phyloP scores from a whole-genome alignment of 768 basidiomycete species.

The Tulasnella sp. region DNA sequence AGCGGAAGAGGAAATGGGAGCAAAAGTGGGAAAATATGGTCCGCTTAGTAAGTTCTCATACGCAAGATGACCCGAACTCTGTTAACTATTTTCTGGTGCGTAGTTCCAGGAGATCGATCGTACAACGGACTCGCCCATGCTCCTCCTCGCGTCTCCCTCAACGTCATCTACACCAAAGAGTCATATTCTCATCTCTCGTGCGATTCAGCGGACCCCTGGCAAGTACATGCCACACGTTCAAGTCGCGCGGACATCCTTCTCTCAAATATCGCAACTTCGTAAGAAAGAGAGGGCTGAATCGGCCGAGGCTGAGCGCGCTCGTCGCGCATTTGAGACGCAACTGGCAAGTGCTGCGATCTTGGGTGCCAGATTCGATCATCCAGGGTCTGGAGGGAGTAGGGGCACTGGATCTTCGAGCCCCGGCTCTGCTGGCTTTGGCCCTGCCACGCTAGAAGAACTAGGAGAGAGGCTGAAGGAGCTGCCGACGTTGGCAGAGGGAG shows the following conservation, averaged over 20 bases:
- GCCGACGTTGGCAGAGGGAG: slow-evolving; percentile 3
- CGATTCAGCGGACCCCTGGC: slow-evolving; percentile 11
- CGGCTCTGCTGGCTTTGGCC: slow-evolving; percentile 7
- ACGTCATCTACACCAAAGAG: slow-evolving; percentile 8
- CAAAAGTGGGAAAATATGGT: slow-evolving; percentile 17
- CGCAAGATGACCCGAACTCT: neutral
- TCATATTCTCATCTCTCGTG: slow-evolving; percentile 14
- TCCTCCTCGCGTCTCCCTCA: slow-evolving; percentile 14
- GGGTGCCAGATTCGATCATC: neutral
- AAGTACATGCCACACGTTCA: slow-evolving; percentile 16
- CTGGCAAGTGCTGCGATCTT: slow-evolving; percentile 3
- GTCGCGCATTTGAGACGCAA: slow-evolving; percentile 10
- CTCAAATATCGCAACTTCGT: slow-evolving; percentile 9
- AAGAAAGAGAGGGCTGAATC: slow-evolving; percentile 10
- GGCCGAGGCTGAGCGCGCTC: slow-evolving; percentile 6
- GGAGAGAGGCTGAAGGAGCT: slow-evolving; percentile 11
- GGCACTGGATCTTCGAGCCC: slow-evolving; percentile 4
- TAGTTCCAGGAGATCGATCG: slow-evolving; percentile 20
- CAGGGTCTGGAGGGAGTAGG: slow-evolving; percentile 3
- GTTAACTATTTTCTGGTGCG: neutral
- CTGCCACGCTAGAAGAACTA: neutral
- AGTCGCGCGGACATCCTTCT: slow-evolving; percentile 12
- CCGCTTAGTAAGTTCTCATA: slow-evolving; percentile 4
- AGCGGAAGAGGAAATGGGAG: slow-evolving; percentile 16
- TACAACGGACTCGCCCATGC: slow-evolving; percentile 17